Evolutionary conservation across 169 alveolate species (phyloP), one percentile per base, ranked within the genome.

Genomic region (Plasmodium inui): DNA sequence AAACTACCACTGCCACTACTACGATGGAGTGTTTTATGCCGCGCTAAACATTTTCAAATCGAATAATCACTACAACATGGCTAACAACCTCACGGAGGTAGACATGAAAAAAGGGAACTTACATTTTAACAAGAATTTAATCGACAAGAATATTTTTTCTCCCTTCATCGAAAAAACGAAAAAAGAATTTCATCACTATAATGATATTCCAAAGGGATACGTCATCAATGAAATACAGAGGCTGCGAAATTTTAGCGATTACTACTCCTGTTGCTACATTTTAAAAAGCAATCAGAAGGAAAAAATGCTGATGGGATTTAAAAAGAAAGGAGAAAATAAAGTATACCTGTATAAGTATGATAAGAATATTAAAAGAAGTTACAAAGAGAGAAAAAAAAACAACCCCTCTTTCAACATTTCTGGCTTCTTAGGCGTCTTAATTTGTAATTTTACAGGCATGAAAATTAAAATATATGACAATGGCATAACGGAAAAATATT

Each of bases 381-480:
- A 70, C 44, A 71, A 80, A 91, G 41, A 9, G n/a, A 41, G 57
- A 26, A 32, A 82, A 71, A 91, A 39, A 80, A 26, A 67, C 0
- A 67, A 26, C n/a, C 76, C 34, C 6, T 81, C 19, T 82, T 81
- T 82, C 37, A 71, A 81, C 61, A 82, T 91, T 61, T 82, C 95
- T 30, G 95, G 95, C 14, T 91, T 91, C 70, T 50, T 91, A 70
- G 95, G 95, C 10, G 46, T 91, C 7, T 30, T 91, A 46, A 82
- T 91, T 81, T 91, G 95, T 71, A 91, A 82, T 72, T 91, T 91
- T 76, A 91, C 92, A 26, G 95, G 95, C 39, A 91, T 91, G 95
- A 81, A 91, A 71, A 91, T 91, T 72, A 91, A 71, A 70, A 91
- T 91, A 81, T 91, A 81, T 91, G 95, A 91, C 76, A 91, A 91